Evolutionary conservation across 1,284 basidiomycete species (phyloP).

Genomic region (Moesziomyces aphidis): DNA sequence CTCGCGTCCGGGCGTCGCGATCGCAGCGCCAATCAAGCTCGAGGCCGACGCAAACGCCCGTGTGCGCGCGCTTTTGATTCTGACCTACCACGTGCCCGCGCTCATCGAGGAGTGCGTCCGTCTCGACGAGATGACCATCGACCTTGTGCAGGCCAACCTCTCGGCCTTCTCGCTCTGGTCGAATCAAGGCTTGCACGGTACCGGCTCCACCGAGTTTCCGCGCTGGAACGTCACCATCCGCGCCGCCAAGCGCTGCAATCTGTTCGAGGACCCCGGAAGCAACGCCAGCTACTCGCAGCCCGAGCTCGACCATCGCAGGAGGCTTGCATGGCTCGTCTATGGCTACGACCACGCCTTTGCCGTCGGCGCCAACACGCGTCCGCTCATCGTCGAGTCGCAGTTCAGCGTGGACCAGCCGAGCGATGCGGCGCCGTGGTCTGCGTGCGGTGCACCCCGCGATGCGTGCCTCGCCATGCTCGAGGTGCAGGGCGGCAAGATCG

Average conservation of each 20-base stretch:
- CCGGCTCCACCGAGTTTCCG: conserved; percentile 32
- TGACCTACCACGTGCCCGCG: conserved; percentile 30
- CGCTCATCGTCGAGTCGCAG: conserved; percentile 44
- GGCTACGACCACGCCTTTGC: conserved; percentile 50
- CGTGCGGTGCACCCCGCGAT: conserved; percentile 35
- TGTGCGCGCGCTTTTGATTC: conserved; percentile 22
- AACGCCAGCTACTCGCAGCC: conserved; percentile 3
- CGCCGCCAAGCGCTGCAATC: conserved; percentile 29
- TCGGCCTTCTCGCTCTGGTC: conserved; percentile 42
- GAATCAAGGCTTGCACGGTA: conserved; percentile 41
- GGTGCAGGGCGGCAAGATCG: conserved; percentile 37
- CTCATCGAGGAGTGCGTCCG: conserved; percentile 45
- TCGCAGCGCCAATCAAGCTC: conserved; percentile 9
- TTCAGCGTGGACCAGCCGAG: conserved; percentile 50
- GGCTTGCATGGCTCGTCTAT: conserved; percentile 49
- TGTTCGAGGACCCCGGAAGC: conserved; percentile 41
- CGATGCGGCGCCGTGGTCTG: conserved; percentile 34
- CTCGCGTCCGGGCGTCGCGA: conserved; percentile 2
- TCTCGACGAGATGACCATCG: conserved; percentile 46
- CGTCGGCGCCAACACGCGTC: conserved; percentile 43
- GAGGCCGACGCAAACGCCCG: conserved; percentile 20
- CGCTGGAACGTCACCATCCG: conserved; percentile 44
- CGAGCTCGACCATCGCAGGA: conserved; percentile 39
- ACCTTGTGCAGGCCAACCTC: conserved; percentile 46
- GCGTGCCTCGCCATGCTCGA: conserved; percentile 30